Conservation (phyloP, 1,284 basidiomycete species). For the Cystobasidium pallidum region DNA sequence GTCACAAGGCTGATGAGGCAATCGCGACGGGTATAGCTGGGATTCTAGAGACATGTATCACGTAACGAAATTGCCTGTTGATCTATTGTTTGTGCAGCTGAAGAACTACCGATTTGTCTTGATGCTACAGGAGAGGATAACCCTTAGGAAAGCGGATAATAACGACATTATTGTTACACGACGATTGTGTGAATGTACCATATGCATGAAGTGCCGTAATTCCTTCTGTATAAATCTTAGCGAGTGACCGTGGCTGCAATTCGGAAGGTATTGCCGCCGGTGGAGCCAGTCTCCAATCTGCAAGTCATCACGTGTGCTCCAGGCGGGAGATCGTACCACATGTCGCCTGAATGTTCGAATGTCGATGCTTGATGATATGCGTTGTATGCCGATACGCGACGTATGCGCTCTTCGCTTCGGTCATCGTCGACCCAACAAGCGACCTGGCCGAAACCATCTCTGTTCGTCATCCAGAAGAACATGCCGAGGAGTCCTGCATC, state of each 20-base stretch:
- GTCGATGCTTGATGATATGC: constrained; percentile 12
- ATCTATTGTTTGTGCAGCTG: not conserved
- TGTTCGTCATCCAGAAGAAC: constrained; percentile 43
- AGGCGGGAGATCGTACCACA: constrained; percentile 39
- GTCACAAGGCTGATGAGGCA: too few species aligned
- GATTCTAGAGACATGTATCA: too few species aligned
- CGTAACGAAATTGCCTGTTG: too few species aligned
- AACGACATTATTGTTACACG: too few species aligned
- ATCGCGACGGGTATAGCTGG: too few species aligned
- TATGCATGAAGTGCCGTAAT: too few species aligned
- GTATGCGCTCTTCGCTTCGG: constrained; percentile 23
- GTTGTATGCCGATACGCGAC: constrained; percentile 32
- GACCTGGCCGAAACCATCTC: constrained; percentile 31
- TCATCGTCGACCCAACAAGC: constrained; percentile 44
- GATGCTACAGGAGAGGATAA: not conserved
- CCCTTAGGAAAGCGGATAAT: too few species aligned
- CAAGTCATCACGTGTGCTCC: constrained; percentile 44
- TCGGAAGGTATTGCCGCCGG: constrained; percentile 40
- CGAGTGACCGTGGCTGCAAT: constrained; percentile 35
- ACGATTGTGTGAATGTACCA: too few species aligned
- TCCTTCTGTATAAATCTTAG: not conserved
- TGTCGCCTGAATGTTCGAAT: constrained; percentile 40
- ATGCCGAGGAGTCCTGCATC: constrained; percentile 37
- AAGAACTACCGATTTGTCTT: too few species aligned
- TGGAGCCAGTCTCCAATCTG: constrained; percentile 9